These are phyloP conservation scores for Ormosia emarginata DNA, from an alignment of 306 rosid genomes.

Conservation along the genomic window DNA sequence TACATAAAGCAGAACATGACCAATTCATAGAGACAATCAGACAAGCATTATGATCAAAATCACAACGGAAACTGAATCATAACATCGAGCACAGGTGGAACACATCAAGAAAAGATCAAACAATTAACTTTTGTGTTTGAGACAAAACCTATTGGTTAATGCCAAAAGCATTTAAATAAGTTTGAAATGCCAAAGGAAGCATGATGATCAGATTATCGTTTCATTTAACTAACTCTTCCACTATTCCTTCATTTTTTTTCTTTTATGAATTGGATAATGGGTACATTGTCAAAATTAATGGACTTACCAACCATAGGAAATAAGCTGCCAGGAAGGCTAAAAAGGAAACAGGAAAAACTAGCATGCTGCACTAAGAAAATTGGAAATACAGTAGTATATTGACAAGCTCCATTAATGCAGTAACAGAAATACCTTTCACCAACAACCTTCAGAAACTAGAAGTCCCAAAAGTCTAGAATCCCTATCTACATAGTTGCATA, in stretches of 20 bases:
- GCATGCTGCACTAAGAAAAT: neutral
- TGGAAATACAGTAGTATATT: neutral
- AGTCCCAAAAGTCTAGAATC: neutral
- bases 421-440: neutral
- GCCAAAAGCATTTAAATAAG: neutral
- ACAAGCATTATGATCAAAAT: slow-evolving; percentile 12
- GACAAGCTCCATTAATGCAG: neutral
- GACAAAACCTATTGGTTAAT: neutral
- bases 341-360: neutral
- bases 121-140: neutral
- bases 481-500: neutral
- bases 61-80: neutral
- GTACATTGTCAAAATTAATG: slow-evolving; percentile 1
- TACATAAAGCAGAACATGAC: slow-evolving; percentile 13
- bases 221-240: neutral
- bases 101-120: slow-evolving; percentile 20
- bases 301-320: neutral
- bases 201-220: slow-evolving; percentile 9
- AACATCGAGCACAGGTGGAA: neutral
- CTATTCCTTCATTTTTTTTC: neutral
- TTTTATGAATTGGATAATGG: neutral
- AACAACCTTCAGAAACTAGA: neutral
- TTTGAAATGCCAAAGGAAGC: slow-evolving; percentile 18
- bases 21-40: neutral
- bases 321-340: neutral